phyloP scores from a whole-genome alignment of 257 asterid species.

The Fraxinus excelsior region DNA sequence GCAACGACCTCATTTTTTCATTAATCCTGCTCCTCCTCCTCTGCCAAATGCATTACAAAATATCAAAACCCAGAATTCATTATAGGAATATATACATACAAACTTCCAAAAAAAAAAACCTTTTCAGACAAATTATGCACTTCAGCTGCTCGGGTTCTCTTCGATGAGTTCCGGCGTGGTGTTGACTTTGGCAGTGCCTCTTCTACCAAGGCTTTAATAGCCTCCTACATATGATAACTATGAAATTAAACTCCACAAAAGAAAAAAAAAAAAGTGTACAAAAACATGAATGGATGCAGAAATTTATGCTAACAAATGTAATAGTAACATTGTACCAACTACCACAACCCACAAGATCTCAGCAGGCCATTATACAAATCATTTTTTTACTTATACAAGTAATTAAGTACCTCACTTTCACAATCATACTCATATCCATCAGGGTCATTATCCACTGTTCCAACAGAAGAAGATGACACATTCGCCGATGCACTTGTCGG shows the following conservation, averaged over 20 bases:
- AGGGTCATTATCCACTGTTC: conserved; percentile 47
- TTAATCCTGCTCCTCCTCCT: conserved; percentile 84
- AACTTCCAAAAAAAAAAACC: conserved; percentile 32
- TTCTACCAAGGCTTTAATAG: conserved; percentile 38
- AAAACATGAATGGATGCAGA: background rate
- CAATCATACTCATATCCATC: conserved; percentile 67
- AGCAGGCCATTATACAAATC: background rate
- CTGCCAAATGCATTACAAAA: conserved; percentile 33
- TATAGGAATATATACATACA: background rate
- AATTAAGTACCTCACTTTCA: conserved; percentile 64
- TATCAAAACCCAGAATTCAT: background rate
- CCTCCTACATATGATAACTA: conserved; percentile 37
- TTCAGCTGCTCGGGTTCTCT: conserved; percentile 86
- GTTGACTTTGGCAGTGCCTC: conserved; percentile 35
- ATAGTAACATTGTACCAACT: background rate
- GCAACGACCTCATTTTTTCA: conserved; percentile 84
- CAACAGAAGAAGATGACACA: conserved; percentile 46
- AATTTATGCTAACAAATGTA: background rate
- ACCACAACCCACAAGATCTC: background rate
- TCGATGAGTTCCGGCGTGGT: conserved; percentile 40
- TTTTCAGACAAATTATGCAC: conserved; percentile 81
- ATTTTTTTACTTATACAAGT: background rate
- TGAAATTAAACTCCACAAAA: background rate
- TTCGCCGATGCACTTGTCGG: conserved; percentile 24
- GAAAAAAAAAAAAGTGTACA: background rate